Evolutionary conservation across 139 green algal genomes (phyloP), one percentile per base, ranked within the genome.

Genomic region (Chlamydomonas sp.): DNA sequence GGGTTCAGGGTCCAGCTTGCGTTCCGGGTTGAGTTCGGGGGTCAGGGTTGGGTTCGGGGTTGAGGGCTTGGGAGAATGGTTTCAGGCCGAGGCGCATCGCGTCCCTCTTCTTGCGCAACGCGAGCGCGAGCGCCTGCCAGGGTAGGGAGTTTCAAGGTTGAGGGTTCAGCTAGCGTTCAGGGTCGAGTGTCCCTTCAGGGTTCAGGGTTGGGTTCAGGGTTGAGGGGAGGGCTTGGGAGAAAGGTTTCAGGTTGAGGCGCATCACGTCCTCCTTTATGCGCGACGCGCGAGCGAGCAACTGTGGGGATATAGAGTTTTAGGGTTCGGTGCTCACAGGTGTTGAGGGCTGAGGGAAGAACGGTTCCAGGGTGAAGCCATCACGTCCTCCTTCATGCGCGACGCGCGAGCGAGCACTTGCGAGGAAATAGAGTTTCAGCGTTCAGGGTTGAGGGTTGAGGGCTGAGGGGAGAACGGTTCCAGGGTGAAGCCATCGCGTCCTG

Each of bases 241-340:
- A 54, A n/a, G n/a, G n/a, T n/a, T n/a, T n/a, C n/a, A n/a, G n/a
- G n/a, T n/a, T 79, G 65, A 98, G 61, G 0, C 92, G 81, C 76
- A 98, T 81, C 13, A 90, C 67, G 48, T 97, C 90, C 28, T 81
- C 84, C 80, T 92, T 91, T 81, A 95, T 81, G 34, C 85, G 81
- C 2, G 86, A 95, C 2, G 81, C 83, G 57, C 94, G 82, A 1
- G 87, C 84, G 69, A 98, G 79, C 43, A 96, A 71, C 79, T 88
- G 75, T 62, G 67, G 24, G 28, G 26, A 47, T 24, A 20, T 54
- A 20, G 43, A n/a, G n/a, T n/a, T n/a, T n/a, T n/a, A n/a, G n/a
- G n/a, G n/a, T n/a, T n/a, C n/a, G n/a, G n/a, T n/a, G 43, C 20
- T 13, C n/a, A n/a, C n/a, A n/a, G n/a, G n/a, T n/a, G n/a, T n/a